A percentile compares a stretch with the other conserved stretches of the same genome.
Evolutionary conservation across 2,329 filamentous ascomycete species (phyloP).

Genomic region (Monilinia vaccinii-corymbosi): DNA sequence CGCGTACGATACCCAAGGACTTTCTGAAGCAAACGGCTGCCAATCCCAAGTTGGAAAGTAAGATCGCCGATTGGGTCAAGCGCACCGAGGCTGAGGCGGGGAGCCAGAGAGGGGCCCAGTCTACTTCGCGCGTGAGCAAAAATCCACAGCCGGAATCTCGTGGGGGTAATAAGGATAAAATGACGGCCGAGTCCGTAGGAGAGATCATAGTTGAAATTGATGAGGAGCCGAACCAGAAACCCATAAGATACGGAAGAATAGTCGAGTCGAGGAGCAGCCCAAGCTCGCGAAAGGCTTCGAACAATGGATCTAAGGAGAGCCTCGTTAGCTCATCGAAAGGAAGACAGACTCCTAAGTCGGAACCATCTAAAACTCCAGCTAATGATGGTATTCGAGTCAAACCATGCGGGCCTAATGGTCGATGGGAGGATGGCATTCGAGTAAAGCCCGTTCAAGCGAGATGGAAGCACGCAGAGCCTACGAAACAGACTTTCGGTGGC

Average conservation of each 20-base stretch:
- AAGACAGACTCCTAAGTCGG: constrained; percentile 35
- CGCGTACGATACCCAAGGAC: constrained; percentile 41
- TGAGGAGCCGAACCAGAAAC: background rate
- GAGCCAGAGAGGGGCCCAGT: background rate
- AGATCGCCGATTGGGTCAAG: constrained; percentile 52
- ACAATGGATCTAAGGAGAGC: constrained; percentile 8
- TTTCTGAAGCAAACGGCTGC: constrained; percentile 44
- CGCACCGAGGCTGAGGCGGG: constrained; percentile 14
- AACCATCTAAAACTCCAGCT: constrained; percentile 23
- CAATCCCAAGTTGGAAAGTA: constrained; percentile 48
- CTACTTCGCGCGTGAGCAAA: background rate
- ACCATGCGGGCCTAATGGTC: constrained; percentile 14
- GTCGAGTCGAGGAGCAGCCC: background rate
- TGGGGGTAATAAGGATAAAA: background rate
- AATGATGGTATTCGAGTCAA: constrained; percentile 24
- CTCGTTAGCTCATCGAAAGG: constrained; percentile 1
- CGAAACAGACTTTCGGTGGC: background rate
- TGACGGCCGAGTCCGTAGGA: constrained; percentile 4
- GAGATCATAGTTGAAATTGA: constrained; percentile 9
- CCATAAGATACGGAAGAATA: background rate
- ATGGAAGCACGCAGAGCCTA: constrained; percentile 28
- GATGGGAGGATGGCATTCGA: constrained; percentile 27
- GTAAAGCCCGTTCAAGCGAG: constrained; percentile 22
- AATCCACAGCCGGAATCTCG: constrained; percentile 6
- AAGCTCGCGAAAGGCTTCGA: constrained; percentile 14